Evolutionary conservation across 257 asterid genomes (phyloP), one percentile per base, ranked within the genome.

Genomic region (Jasminum sambac): DNA sequence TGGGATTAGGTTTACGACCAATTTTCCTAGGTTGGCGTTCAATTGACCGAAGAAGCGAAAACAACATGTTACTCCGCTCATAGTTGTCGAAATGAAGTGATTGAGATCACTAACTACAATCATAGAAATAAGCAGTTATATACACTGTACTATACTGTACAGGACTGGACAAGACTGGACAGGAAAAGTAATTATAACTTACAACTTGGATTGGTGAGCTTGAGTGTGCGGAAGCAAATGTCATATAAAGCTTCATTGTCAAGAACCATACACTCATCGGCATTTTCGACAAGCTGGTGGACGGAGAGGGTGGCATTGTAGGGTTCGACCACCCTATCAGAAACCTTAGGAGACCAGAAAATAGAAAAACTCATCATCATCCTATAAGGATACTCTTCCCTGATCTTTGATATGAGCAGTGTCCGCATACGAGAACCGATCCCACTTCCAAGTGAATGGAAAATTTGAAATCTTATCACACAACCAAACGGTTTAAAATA

Each of bases 351-450:
- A 16, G 95, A 88, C 5, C 92, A 92, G 72, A 88, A 86, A 0
- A 88, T 92, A 92, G 72, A 88, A 88, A 0, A 88, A 92, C 0
- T 86, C 76, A 88, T 2, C 96, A 88, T 88, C 96, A 88, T 86
- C 38, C 96, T 69, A 44, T 88, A 92, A 0, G 95, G 92, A 25
- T 88, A 88, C 77, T 88, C 95, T 72, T 88, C 95, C 67, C 91
- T 81, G 81, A 88, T 88, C 87, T 88, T 88, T 1, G 95, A 86
- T 41, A 88, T 84, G 63, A 88, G 79, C 44, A 88, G 68, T 6
- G 91, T 88, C 21, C 95, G 91, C 91, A 88, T 88, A 42, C 95
- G 91, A 0, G 95, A 88, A 66, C 95, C 95, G 6, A 92, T 88
- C 2, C 90, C 92, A 39, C 92, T 90, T 71, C 92, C 95, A 52